Conservation (phyloP, 805 yeast species). For the Suhomyces vadensis region DNA sequence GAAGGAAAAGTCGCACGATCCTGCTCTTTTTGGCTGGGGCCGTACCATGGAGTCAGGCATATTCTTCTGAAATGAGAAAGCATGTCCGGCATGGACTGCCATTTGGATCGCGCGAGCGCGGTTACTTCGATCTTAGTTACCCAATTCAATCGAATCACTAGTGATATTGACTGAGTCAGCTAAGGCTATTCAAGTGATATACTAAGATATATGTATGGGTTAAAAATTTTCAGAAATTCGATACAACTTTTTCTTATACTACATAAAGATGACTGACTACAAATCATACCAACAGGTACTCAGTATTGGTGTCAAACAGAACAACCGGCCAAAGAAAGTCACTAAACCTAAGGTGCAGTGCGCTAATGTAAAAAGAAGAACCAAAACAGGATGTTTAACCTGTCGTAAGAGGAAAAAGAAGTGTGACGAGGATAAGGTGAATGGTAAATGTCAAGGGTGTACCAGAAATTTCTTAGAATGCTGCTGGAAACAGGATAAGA, state of each 20-base stretch:
- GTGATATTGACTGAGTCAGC: slow-evolving; percentile 1
- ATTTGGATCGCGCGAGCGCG: slow-evolving; percentile 6
- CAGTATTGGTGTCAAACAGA: slow-evolving; percentile 13
- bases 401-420: slow-evolving; percentile 66
- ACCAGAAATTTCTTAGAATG: slow-evolving; percentile 46
- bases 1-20: background rate
- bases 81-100: slow-evolving; percentile 4
- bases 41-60: background rate
- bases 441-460: slow-evolving; percentile 48
- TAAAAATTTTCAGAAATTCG: background rate
- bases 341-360: slow-evolving; percentile 14
- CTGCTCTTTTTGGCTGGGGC: slow-evolving; percentile 1
- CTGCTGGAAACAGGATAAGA: slow-evolving; percentile 37
- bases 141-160: slow-evolving; percentile 3
- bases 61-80: background rate
- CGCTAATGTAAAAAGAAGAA: slow-evolving; percentile 27
- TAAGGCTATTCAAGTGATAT: background rate
- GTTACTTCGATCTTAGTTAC: slow-evolving; percentile 12
- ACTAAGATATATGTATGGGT: no score
- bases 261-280: slow-evolving; percentile 11
- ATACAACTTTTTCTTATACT: background rate
- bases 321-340: slow-evolving; percentile 11
- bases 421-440: slow-evolving; percentile 52
- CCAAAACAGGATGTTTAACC: slow-evolving; percentile 57
- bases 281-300: slow-evolving; percentile 17